Evolutionary conservation across 257 asterid species (phyloP), one percentile per base, ranked within the genome.

Genomic region (Solanum medicagineum): DNA sequence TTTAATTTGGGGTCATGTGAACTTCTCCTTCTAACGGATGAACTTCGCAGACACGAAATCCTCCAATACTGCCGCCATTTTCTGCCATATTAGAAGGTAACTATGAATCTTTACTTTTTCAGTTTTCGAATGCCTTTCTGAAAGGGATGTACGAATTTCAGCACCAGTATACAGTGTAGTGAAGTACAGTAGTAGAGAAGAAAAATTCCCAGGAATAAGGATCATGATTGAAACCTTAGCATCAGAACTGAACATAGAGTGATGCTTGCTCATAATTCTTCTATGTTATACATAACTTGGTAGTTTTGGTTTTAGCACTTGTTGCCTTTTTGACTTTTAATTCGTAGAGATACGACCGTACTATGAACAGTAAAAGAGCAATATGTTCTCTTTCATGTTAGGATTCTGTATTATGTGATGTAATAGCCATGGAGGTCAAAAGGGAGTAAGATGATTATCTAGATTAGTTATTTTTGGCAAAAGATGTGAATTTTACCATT

Each of bases 1-100:
- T 85, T 66, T 75, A 42, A 80, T 51, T 81, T 79, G 81, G 47
- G 42, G 42, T 36, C 7, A 36, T 36, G 42, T 36, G n/a, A 74
- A 63, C 59, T 70, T 45, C 40, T 84, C 73, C 36, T 26, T 82
- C 69, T 73, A 73, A 22, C 24, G n/a, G 19, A 71, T 12, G 47
- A 29, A 83, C 80, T 87, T 51, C 80, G 86, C 97, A 96, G 99
- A 94, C 97, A 44, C 95, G 98, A 81, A 86, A 87, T 82, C 98
- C 99, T 83, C 98, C 96, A 40, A 89, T 96, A 87, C 92, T 96
- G 65, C 98, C 99, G 83, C 94, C 98, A 45, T 96, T 96, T 91
- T 88, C 95, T 90, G 93, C 91, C 86, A 85, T 96, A 85, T 86
- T 93, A 17, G 89, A 90, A 90, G 98, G 99, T 96, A 92, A 82